phyloP scores from a whole-genome alignment of 306 rosid species.

The Dicorynia guianensis region DNA sequence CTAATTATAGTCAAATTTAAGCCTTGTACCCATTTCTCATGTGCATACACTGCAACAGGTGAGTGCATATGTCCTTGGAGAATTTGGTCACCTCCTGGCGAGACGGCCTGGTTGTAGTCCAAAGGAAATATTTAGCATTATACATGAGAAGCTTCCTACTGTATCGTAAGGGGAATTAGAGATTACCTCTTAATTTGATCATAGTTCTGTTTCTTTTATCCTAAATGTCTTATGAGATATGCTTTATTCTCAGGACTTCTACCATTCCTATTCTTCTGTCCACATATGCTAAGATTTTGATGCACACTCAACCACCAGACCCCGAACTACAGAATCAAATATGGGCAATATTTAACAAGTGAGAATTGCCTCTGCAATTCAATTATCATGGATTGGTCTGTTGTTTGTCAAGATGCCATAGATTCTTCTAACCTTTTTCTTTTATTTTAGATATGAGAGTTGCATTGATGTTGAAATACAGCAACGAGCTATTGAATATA shows the following conservation, averaged over 20 bases:
- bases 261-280: constrained; percentile 94
- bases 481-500: constrained; percentile 96
- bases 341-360: constrained; percentile 95
- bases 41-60: constrained; percentile 70
- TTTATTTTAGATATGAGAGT: constrained; percentile 83
- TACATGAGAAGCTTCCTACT: constrained; percentile 98
- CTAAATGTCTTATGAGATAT: constrained; percentile 37
- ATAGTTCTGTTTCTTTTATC: constrained; percentile 18
- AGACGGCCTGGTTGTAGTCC: constrained; percentile 95
- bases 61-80: constrained; percentile 96
- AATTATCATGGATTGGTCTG: constrained; percentile 27
- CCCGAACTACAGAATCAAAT: constrained; percentile 95
- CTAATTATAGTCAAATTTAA: constrained; percentile 2
- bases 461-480: constrained; percentile 99
- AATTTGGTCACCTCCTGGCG: constrained; percentile 95
- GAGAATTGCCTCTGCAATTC: constrained; percentile 50
- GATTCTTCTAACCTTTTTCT: constrained; percentile 46
- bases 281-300: constrained; percentile 95
- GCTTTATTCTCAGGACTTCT: constrained; percentile 72
- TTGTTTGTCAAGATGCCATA: constrained; percentile 21
- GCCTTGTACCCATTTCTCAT: constrained; percentile 29
- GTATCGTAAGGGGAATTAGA: constrained; percentile 74
- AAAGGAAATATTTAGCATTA: constrained; percentile 79
- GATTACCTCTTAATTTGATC: constrained; percentile 18
- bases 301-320: constrained; percentile 98